Evolutionary conservation across 768 basidiomycete genomes (phyloP).

Genomic region (Amanita rimosa): DNA sequence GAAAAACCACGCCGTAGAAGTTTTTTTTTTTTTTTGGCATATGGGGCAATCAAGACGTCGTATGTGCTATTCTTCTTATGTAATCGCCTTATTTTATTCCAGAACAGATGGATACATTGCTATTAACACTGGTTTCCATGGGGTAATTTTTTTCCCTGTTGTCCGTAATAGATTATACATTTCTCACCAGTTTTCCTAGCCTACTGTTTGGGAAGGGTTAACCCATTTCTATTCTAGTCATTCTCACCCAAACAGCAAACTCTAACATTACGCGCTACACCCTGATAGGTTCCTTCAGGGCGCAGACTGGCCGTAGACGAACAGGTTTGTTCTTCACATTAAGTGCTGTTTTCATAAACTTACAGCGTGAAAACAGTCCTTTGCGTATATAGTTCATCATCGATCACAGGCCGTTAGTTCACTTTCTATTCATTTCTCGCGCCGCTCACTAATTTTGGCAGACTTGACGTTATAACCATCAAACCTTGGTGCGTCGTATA

Average conservation of each 20-base stretch:
- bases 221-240: constrained; percentile 6
- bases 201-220: constrained; percentile 34
- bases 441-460: constrained; percentile 11
- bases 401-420: constrained; percentile 28
- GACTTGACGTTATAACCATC: constrained; percentile 25
- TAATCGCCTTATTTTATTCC: not conserved
- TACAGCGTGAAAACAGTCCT: constrained; percentile 22
- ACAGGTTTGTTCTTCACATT: constrained; percentile 38
- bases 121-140: constrained; percentile 60
- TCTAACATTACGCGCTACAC: constrained; percentile 4
- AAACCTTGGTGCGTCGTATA: constrained; percentile 30
- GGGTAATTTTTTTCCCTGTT: constrained; percentile 25
- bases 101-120: constrained; percentile 42
- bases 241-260: constrained; percentile 2
- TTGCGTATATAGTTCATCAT: constrained; percentile 33
- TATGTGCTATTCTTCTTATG: constrained; percentile 12
- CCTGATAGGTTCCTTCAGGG: constrained; percentile 53
- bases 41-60: constrained; percentile 32
- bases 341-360: not conserved
- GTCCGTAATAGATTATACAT: not conserved
- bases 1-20: constrained; percentile 27
- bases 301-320: constrained; percentile 68
- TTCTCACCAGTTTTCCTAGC: constrained; percentile 14
- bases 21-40: constrained; percentile 35
- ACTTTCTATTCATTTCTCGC: constrained; percentile 7